phyloP scores from a whole-genome alignment of 345 rosid species.

The Raphanus raphanistrum region DNA sequence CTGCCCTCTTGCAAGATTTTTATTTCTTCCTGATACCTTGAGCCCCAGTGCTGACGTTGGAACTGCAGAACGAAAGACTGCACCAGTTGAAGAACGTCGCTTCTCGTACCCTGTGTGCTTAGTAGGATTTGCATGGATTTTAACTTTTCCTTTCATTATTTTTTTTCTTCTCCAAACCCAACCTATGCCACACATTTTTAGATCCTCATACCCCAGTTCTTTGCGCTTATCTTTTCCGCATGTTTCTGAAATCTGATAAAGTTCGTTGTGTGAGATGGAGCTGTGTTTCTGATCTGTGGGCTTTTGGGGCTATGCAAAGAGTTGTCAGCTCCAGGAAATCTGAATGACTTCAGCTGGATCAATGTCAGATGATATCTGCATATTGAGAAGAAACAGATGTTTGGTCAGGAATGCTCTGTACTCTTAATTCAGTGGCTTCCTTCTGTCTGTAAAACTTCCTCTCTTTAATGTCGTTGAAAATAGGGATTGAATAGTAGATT shows the following conservation, averaged over 20 bases:
- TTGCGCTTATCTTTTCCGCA: conserved; percentile 12
- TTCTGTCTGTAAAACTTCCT: conserved; percentile 22
- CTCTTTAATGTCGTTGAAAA: conserved; percentile 4
- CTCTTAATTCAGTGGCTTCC: neutral
- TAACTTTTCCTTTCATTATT: neutral
- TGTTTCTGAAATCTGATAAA: conserved; percentile 27
- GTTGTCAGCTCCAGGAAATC: conserved; percentile 33
- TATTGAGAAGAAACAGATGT: conserved; percentile 21
- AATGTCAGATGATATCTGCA: conserved; percentile 27
- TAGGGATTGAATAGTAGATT: conserved; percentile 19
- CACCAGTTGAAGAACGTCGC: conserved; percentile 23
- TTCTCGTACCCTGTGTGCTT: conserved; percentile 6
- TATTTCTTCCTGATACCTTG: conserved; percentile 5
- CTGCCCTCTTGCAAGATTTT: conserved; percentile 18
- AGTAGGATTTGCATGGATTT: conserved; percentile 13
- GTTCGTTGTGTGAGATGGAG: conserved; percentile 23
- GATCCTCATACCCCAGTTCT: conserved; percentile 16
- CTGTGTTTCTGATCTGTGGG: conserved; percentile 33
- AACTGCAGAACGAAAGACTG: conserved; percentile 1
- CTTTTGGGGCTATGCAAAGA: conserved; percentile 31
- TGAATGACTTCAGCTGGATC: conserved; percentile 27
- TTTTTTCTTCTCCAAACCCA: conserved; percentile 12
- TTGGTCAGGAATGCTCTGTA: conserved; percentile 13
- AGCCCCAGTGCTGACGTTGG: conserved; percentile 18
- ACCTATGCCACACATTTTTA: neutral